Base-by-base conservation (phyloP, 352 stramenopile genomes). In the Blastocystis sp. region DNA sequence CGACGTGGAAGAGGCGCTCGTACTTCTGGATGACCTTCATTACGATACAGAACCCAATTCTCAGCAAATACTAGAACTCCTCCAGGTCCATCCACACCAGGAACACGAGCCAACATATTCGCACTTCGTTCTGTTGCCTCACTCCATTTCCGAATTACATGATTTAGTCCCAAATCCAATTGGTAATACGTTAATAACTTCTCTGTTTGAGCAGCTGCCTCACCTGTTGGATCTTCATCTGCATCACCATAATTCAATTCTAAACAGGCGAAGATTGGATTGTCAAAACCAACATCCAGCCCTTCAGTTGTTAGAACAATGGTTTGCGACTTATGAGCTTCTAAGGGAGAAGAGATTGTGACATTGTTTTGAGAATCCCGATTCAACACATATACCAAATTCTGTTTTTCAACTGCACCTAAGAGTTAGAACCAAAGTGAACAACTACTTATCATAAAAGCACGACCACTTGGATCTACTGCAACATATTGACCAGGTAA, bases 331-430 rank as follows among this genome's bases (percentile, higher is more conserved):
- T 96, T 95, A 91, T 99, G 96, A 29, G 97, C 97, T 89, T 99
- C 96, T n/a, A 99, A 90, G 19, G 97, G 97, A 85, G 93, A 97
- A 57, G 95, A 97, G 88, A 99, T 98, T 21, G 96, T 98, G 14
- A 98, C 89, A 0, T 93, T 92, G 87, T 93, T 96, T 0, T 92
- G 92, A 6, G 93, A 92, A 89, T 98, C 95, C 35, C 96, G 92
- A 89, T 98, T 98, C 90, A 99, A 94, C 29, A 98, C 95, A 90
- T 98, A 99, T 29, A 99, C 96, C 14, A 99, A 92, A 88, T 99
- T 98, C 89, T 98, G 95, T 90, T 99, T 99, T 91, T 99, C 97
- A 29, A 98, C 88, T 16, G 90, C 89, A 6, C 89, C 89, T 81
- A 54, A 12, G 21, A 43, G 39, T 85, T 24, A 85, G 12, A 54